These are phyloP conservation scores for Nemania diffusa DNA, from an alignment of 2,329 filamentous ascomycete species.

Conservation along the genomic window DNA sequence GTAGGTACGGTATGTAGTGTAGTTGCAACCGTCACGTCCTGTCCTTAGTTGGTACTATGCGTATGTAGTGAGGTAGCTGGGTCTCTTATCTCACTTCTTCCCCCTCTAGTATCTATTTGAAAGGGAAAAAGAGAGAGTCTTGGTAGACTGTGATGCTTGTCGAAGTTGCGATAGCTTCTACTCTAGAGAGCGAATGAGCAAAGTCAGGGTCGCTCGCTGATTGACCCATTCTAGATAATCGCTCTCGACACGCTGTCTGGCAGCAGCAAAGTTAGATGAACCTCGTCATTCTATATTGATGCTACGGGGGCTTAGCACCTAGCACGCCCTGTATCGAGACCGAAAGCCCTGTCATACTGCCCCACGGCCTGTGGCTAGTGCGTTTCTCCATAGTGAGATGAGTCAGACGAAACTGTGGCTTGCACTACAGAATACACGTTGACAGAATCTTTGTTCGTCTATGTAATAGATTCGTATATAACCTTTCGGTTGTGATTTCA, in stretches of 20 bases:
- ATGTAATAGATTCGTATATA: background rate
- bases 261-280: background rate
- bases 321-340: background rate
- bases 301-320: slow-evolving; percentile 18
- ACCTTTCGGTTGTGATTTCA: background rate
- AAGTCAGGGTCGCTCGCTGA: slow-evolving; percentile 11
- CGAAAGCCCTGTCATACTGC: slow-evolving; percentile 3
- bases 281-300: slow-evolving; percentile 17
- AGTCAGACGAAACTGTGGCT: slow-evolving; percentile 8
- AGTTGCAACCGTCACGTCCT: slow-evolving; percentile 24
- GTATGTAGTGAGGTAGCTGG: background rate
- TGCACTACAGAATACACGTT: too few relatives aligned
- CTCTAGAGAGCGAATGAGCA: slow-evolving; percentile 3
- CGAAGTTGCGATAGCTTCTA: slow-evolving; percentile 11
- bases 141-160: background rate
- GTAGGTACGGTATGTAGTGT: too few relatives aligned
- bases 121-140: background rate
- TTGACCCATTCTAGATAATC: slow-evolving; percentile 17
- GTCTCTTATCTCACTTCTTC: background rate
- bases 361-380: slow-evolving; percentile 27
- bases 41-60: too few relatives aligned
- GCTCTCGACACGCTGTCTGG: background rate
- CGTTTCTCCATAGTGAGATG: background rate
- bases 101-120: background rate
- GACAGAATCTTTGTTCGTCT: too few relatives aligned